A percentile compares a stretch with the other conserved stretches of the same genome.
phyloP scores from a whole-genome alignment of 495 filamentous ascomycete species.

The Choiromyces venosus region DNA sequence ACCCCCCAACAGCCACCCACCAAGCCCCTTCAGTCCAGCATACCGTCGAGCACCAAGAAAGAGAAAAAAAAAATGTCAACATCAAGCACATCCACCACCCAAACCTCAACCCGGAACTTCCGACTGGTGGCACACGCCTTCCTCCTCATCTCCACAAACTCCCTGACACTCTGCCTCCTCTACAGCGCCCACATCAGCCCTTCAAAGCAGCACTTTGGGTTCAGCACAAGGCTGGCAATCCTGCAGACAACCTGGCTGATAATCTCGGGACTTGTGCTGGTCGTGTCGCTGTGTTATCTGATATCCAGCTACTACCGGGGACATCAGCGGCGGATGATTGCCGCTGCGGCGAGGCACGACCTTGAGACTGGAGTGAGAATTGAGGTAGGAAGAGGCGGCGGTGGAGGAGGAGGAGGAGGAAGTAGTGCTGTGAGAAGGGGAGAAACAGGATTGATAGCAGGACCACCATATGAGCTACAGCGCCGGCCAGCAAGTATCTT shows the following conservation, averaged over 20 bases:
- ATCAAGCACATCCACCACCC: not conserved
- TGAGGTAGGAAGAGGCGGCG: not conserved
- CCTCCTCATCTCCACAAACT: slow-evolving; percentile 11
- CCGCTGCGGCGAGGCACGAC: not conserved
- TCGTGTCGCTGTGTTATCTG: not conserved
- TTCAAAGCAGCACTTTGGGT: not conserved
- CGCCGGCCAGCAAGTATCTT: not conserved
- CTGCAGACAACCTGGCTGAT: slow-evolving; percentile 7
- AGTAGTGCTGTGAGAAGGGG: not conserved
- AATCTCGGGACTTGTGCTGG: not conserved
- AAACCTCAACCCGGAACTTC: not conserved
- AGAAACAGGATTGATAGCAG: not conserved
- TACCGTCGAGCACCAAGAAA: not conserved
- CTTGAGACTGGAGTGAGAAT: not conserved
- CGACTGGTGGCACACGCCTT: not conserved
- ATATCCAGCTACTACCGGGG: not conserved
- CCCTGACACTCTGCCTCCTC: slow-evolving; percentile 3
- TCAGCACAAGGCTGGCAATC: not conserved
- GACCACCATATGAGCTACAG: not conserved
- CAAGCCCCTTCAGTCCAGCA: not conserved
- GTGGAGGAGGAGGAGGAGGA: not conserved
- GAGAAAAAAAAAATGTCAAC: slow-evolving; percentile 3
- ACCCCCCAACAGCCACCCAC: not conserved
- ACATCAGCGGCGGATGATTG: not conserved
- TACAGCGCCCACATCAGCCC: slow-evolving; percentile 7